Base-by-base conservation (phyloP, 768 basidiomycete genomes). In the Podaxis sp. region DNA sequence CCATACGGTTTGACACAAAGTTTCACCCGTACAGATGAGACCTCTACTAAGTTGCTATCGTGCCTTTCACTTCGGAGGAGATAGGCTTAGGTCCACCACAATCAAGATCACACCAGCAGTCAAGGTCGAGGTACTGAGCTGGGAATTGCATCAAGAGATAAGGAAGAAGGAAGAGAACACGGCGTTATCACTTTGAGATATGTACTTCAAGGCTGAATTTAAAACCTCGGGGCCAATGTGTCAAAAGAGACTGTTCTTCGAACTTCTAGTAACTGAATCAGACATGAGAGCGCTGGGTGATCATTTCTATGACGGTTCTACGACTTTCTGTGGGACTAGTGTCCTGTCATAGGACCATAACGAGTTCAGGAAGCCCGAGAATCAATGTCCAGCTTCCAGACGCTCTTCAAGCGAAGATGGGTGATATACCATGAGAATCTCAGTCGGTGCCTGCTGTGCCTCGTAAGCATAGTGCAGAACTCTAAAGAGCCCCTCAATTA, bases 191-290 rank as follows among this genome's bases (percentile, higher is more conserved):
- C 32, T 14, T 48, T 23, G 40, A 58, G 21, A 58, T 27, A 13
- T 23, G 46, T 32, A 32, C 32, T 2, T 32, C 35, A 32, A 4
- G 13, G 10, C 23, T 18, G n/a, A 44, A 5, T 18, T 32, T 4
- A 28, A 42, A 59, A 59, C 57, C 50, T 59, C 57, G 57, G 57
- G 37, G 21, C n/a, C 50, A 59, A 59, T 42, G 38, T 59, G 57
- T 59, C 57, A 59, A 59, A 50, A 32, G 14, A 42, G 35, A 36
- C 57, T 28, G 21, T 38, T 13, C 35, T 50, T 25, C 57, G 23
- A 32, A 32, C 16, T 44, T 44, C 18, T 44, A 16, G 7, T 9
- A 32, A 44, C 42, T 18, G 18, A 7, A 44, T 44, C n/a, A 40
- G 38, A 10, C 16, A 6, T 13, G 11, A 40, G 16, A n/a, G 16